Base-by-base conservation (phyloP, 164 flowering plant species). In the Stephania cephalantha region DNA sequence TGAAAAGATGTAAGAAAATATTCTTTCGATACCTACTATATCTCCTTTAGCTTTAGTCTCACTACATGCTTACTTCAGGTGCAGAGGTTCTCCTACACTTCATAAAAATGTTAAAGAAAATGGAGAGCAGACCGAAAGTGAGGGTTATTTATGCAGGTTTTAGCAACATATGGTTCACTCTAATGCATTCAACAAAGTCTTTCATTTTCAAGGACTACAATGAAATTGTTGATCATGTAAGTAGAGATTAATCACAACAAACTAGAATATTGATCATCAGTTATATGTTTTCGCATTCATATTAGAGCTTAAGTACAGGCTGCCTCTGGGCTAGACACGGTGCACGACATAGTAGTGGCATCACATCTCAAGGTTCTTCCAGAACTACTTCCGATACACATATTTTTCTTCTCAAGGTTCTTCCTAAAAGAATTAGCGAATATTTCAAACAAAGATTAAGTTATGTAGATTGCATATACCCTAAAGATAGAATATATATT, bases 331-430 rank as follows among this genome's bases (percentile, higher is more conserved):
- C 74, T 87, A 0, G 95, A 93, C 79, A 79, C 85, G 20, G 82
- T 89, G 8, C 77, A 95, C n/a, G 95, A 91, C 79, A 86, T 90
- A 45, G 83, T 64, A 0, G 83, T 73, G 67, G 98, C 97, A 18
- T 91, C 97, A 0, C 90, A 80, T 58, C 81, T 90, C 2, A 81
- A 25, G 25, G 25, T 25, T 25, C 25, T 25, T 25, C 25, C 25
- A 0, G 89, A 72, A 96, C 98, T 77, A 97, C 99, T 9, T 74
- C 80, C 46, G 98, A 94, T 78, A 73, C 92, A 0, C 94, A 95
- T 71, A 72, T 80, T 10, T 95, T 95, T 79, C 93, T 95, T 76
- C 87, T 93, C 52, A 90, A 90, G 98, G 98, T 96, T 77, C 25
- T 55, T 61, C 29, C 18, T 2, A 46, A 50, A n/a, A n/a, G 53